Base-by-base conservation (phyloP, 2,329 filamentous ascomycete genomes). In the Penicillium concentricum region DNA sequence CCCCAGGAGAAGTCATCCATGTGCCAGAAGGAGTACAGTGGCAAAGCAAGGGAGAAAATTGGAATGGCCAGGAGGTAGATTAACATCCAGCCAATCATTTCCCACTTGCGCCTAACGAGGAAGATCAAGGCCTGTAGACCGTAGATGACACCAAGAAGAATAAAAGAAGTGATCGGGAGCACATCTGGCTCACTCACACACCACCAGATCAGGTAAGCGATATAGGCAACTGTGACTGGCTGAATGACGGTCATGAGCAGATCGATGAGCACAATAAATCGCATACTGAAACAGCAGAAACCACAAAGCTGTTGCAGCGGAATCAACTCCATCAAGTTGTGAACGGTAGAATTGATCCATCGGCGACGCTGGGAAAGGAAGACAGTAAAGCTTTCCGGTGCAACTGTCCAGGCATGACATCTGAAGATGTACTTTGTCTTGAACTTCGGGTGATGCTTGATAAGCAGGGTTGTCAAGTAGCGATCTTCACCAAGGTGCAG, bases 1-100 rank as follows among this genome's bases (percentile, higher is more conserved):
- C 94, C 94, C 94, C 94, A 99, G 68, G 89, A 90, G 84, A 99
- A 99, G 78, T 99, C 94, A 75, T 99, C 94, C 94, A 97, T 97
- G 79, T 97, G 85, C 94, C 94, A 99, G 84, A 99, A 99, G 48
- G 93, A 84, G 75, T 97, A 97, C 28, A 99, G 79, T 0, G 94
- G 94, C 43, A 99, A 83, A 57, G 84, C 92, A 61, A 96, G 91
- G 42, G 90, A 88, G 82, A 96, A 99, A 62, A 99, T 85, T 0
- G 93, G 93, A 60, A 96, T 89, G 53, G 94, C 93, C 30, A 94
- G 61, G 58, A 99, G 84, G 76, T 99, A 99, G 61, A 99, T 86
- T 65, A 99, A 82, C 92, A 99, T 97, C 94, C 94, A 99, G 35
- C 93, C 94, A 66, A 99, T 89, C 93, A 97, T 97, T 74, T 99